These are phyloP conservation scores for Fusarium sp. DNA, from an alignment of 2,329 filamentous ascomycete genomes.

Conservation along the genomic window DNA sequence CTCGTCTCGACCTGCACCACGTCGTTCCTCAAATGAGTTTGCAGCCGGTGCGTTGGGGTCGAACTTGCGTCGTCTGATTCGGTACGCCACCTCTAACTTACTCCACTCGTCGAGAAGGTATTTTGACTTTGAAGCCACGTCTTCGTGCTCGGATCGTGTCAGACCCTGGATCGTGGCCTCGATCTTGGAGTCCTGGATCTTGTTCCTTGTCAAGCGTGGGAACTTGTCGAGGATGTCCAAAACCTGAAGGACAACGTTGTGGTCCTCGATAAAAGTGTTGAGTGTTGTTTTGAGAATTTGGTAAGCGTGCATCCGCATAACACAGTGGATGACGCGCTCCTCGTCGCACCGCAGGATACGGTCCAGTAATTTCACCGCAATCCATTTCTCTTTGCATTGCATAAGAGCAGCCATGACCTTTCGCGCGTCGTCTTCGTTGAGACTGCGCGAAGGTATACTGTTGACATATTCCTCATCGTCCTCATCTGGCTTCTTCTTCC, in stretches of 20 bases:
- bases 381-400: constrained; percentile 99
- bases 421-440: constrained; percentile 85
- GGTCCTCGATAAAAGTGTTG: constrained; percentile 85
- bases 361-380: constrained; percentile 90
- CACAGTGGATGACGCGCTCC: constrained; percentile 84
- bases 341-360: constrained; percentile 90
- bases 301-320: constrained; percentile 97
- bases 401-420: constrained; percentile 97
- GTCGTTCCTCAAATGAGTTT: constrained; percentile 71
- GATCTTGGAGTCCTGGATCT: constrained; percentile 96
- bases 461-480: constrained; percentile 97
- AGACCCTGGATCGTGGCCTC: constrained; percentile 81
- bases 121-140: constrained; percentile 76
- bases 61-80: constrained; percentile 89
- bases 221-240: constrained; percentile 89
- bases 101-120: constrained; percentile 85
- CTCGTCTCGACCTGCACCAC: constrained; percentile 57
- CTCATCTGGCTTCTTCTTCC: constrained; percentile 90
- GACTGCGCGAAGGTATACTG: constrained; percentile 80
- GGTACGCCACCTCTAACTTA: constrained; percentile 88
- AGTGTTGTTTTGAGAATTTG: constrained; percentile 91
- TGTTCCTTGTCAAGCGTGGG: constrained; percentile 92
- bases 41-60: constrained; percentile 71
- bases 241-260: constrained; percentile 89
- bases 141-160: constrained; percentile 73